Evolutionary conservation across 2,329 filamentous ascomycete species (phyloP), one percentile per base, ranked within the genome.

Genomic region (Sphaceloma murrayae): DNA sequence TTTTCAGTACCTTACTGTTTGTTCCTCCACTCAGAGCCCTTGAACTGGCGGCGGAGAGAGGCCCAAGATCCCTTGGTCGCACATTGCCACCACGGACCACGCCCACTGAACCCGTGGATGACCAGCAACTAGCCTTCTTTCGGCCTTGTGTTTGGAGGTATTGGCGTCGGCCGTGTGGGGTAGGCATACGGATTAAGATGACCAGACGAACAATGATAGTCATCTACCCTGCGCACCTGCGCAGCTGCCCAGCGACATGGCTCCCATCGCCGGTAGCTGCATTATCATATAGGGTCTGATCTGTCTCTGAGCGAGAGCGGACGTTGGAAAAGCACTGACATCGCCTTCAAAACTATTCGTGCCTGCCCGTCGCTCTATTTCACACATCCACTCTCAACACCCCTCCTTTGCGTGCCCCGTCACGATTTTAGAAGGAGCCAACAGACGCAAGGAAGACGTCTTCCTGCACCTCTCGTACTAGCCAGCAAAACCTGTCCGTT

Each of bases 261-360:
- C 13, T 24, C 19, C 7, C 36, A 27, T 27, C 36, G 24, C 18
- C 24, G 36, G 36, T 40, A 40, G 22, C 36, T 40, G 36, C 36
- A 26, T 22, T 29, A 40, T 40, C 14, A 17, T 13, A 10, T 17
- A 40, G 36, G 24, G 24, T 40, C 11, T n/a, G n/a, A n/a, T n/a
- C n/a, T n/a, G n/a, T n/a, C n/a, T n/a, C n/a, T n/a, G n/a, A n/a
- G n/a, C n/a, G n/a, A n/a, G n/a, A n/a, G n/a, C n/a, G n/a, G 36
- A 40, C 36, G 36, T 40, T 40, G 17, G n/a, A 7, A 22, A 30
- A 16, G 36, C 36, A 40, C 30, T 19, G 36, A 30, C 22, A 29
- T 26, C 26, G 36, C 36, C 24, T 38, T 18, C 13, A 30, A 19
- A 29, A n/a, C 13, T 17, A 34, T 40, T 19, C 17, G 22, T 13